phyloP scores from a whole-genome alignment of 805 yeast genomes.

The Dipodascus albidus region DNA sequence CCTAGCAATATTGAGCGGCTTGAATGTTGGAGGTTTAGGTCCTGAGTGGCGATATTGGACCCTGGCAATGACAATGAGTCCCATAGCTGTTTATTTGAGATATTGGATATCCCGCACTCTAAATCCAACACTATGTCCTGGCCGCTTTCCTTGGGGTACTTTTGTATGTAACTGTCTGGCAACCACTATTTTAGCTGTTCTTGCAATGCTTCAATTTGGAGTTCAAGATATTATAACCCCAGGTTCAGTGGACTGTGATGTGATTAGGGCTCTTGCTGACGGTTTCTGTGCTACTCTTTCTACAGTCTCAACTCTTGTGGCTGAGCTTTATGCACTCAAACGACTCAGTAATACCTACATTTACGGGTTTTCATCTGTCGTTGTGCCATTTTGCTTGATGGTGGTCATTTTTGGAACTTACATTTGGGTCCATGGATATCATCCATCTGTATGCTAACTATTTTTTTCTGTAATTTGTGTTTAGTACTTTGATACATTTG shows the following conservation, averaged over 20 bases:
- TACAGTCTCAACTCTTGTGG: conserved; percentile 69
- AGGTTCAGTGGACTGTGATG: conserved; percentile 34
- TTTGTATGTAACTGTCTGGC: conserved; percentile 40
- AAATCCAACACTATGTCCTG: conserved; percentile 37
- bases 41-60: conserved; percentile 56
- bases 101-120: conserved; percentile 39
- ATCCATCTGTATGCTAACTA: neutral
- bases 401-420: conserved; percentile 61
- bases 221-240: conserved; percentile 5
- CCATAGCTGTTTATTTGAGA: conserved; percentile 55
- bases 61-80: conserved; percentile 53
- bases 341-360: conserved; percentile 28
- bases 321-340: conserved; percentile 41
- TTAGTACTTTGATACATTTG: neutral
- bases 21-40: neutral
- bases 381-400: conserved; percentile 35
- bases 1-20: conserved; percentile 25
- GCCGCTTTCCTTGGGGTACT: conserved; percentile 45
- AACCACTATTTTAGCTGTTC: conserved; percentile 32
- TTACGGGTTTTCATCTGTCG: conserved; percentile 42
- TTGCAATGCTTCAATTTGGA: conserved; percentile 38
- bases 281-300: conserved; percentile 66
- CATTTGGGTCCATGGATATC: conserved; percentile 48
- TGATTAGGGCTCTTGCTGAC: conserved; percentile 41
- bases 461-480: neutral